Evolutionary conservation across 305 asterid genomes (phyloP).

Genomic region (Withania somnifera): DNA sequence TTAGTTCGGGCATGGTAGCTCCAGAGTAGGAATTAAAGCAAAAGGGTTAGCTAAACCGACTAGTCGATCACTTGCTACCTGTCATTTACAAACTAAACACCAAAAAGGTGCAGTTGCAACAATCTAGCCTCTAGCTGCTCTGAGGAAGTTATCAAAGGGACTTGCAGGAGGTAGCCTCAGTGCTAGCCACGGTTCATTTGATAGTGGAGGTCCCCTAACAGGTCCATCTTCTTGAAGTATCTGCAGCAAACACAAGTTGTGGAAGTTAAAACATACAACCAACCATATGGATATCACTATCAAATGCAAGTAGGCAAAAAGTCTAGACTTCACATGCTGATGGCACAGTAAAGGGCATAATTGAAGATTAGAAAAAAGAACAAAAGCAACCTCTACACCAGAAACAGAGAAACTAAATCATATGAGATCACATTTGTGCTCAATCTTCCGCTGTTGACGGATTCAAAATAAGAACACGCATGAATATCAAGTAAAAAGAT

Average conservation of each 20-base stretch:
- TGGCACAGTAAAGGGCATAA: neutral
- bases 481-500: neutral
- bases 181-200: constrained; percentile 53
- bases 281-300: neutral
- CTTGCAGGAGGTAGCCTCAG: constrained; percentile 96
- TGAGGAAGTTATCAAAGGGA: constrained; percentile 94
- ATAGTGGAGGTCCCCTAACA: constrained; percentile 9
- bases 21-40: neutral
- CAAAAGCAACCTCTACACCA: neutral
- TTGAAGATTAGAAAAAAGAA: neutral
- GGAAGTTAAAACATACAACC: neutral
- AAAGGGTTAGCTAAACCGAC: neutral
- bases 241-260: constrained; percentile 20
- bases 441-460: neutral
- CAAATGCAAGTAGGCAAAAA: neutral
- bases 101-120: neutral
- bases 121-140: constrained; percentile 86
- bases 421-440: neutral
- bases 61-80: neutral
- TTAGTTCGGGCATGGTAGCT: neutral
- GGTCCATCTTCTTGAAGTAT: constrained; percentile 26
- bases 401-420: neutral
- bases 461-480: neutral
- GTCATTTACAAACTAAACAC: neutral
- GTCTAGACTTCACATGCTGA: neutral